Evolutionary conservation across 129 eudicot species (phyloP), one percentile per base, ranked within the genome.

Genomic region (Tagetes patula): DNA sequence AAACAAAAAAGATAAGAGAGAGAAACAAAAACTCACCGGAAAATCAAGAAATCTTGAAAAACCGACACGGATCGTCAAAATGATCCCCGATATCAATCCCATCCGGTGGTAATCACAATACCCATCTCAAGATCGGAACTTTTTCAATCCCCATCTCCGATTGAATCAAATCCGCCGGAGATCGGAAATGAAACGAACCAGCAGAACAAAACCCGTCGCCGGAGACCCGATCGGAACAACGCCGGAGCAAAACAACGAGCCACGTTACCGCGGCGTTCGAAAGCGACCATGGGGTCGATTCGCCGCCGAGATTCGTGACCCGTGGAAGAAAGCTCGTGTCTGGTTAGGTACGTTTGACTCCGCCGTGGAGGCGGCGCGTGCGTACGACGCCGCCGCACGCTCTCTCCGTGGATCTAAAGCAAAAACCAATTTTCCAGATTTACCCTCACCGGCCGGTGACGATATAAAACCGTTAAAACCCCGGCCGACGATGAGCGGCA

Each of bases 291-390:
- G 88, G 88, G 88, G 88, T 8, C 66, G 88, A 32, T 85, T 81
- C 75, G 88, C 88, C 8, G 88, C 88, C 27, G 88, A 85, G 85
- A 85, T 85, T 78, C 85, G 88, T 3, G 88, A 81, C 82, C 88
- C 88, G 10, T 78, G 81, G 83, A 85, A 85, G 77, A 85, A 85
- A 71, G 73, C 79, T 2, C 84, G 88, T n/a, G 88, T 85, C 54
- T 85, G 88, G 88, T 59, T 85, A 10, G 88, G 88, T 33, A 85
- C 88, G 8, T 85, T 85, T 50, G 85, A 85, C 40, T 75, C 88
- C 30, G 88, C 88, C 2, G 82, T 58, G 60, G 90, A 79, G 60
- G 90, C 90, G 13, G 90, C 90, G 4, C 84, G 85, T n/a, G 87
- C 90, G 12, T 85, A 85, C 71, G 90, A 85, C 79, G 71, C 85